Percentiles rank a stretch among this genome's conserved stretches.
Conservation (phyloP, 495 filamentous ascomycete genomes). For the Aspergillus indologenus region DNA sequence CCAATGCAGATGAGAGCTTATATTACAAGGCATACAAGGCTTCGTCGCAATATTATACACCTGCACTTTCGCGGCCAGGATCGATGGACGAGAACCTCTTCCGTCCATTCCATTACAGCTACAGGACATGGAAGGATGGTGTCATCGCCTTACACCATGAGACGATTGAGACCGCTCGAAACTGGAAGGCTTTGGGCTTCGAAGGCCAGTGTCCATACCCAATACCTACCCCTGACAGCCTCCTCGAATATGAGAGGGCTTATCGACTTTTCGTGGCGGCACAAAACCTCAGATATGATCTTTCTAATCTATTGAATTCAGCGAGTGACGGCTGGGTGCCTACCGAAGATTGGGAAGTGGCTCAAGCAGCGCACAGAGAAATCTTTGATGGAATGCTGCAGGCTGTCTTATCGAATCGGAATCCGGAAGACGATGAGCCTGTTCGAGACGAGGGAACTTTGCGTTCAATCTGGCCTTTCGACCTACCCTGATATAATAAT, state of each 20-base stretch:
- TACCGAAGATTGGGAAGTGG: conserved; percentile 34
- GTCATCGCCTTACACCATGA: conserved; percentile 38
- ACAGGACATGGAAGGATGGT: conserved; percentile 45
- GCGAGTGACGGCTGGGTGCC: conserved; percentile 41
- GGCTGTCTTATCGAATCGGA: conserved; percentile 27
- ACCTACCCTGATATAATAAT: conserved; percentile 9
- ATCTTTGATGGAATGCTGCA: conserved; percentile 34
- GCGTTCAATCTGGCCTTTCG: conserved; percentile 39
- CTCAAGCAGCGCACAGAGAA: conserved; percentile 30
- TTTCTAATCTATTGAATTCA: conserved; percentile 31
- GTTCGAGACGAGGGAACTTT: conserved; percentile 32
- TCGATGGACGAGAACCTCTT: conserved; percentile 38
- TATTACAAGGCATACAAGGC: conserved; percentile 33
- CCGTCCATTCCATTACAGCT: conserved; percentile 41
- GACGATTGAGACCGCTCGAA: conserved; percentile 35
- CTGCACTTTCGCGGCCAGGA: conserved; percentile 32
- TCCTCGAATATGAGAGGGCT: conserved; percentile 32
- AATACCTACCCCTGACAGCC: conserved; percentile 29
- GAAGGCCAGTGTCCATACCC: conserved; percentile 35
- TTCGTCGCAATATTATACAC: conserved; percentile 30
- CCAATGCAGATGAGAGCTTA: conserved; percentile 13
- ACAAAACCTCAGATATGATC: conserved; percentile 30
- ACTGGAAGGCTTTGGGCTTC: conserved; percentile 41
- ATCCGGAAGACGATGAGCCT: conserved; percentile 30
- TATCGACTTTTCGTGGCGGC: conserved; percentile 34